These are phyloP conservation scores for Colletotrichum sp. DNA, from an alignment of 2,329 filamentous ascomycete genomes.

Conservation along the genomic window DNA sequence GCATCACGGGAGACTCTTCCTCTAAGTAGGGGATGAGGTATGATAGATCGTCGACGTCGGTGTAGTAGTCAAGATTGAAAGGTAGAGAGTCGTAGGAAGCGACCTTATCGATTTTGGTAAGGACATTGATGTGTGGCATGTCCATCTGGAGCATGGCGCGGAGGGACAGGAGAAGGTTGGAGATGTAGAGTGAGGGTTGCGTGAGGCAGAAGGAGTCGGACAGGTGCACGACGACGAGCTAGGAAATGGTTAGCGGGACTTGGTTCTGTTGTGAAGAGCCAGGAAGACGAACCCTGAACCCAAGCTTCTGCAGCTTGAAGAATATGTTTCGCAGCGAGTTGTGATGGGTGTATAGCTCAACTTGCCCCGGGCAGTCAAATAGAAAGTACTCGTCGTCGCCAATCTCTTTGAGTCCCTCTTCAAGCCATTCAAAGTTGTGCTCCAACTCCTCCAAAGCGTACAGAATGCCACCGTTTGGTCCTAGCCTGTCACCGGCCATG, in stretches of 20 bases:
- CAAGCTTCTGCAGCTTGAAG: slow-evolving; percentile 85
- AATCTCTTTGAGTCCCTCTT: slow-evolving; percentile 77
- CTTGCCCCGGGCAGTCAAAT: slow-evolving; percentile 96
- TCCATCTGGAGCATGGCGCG: slow-evolving; percentile 99
- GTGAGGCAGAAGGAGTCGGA: slow-evolving; percentile 94
- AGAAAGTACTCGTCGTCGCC: slow-evolving; percentile 85
- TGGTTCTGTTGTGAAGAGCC: not conserved
- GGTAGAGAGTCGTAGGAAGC: slow-evolving; percentile 82
- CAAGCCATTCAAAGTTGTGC: slow-evolving; percentile 91
- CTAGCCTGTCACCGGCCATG: slow-evolving; percentile 88
- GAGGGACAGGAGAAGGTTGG: slow-evolving; percentile 88
- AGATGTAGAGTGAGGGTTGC: slow-evolving; percentile 92
- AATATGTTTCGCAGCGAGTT: slow-evolving; percentile 91
- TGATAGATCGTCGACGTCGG: slow-evolving; percentile 90
- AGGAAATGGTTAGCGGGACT: not conserved
- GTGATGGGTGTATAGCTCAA: slow-evolving; percentile 97
- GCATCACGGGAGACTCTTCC: slow-evolving; percentile 73
- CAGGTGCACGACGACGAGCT: slow-evolving; percentile 93
- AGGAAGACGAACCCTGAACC: slow-evolving; percentile 77
- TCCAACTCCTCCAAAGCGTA: slow-evolving; percentile 97
- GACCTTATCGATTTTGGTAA: slow-evolving; percentile 98
- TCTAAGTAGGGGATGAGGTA: slow-evolving; percentile 84
- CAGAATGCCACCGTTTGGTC: slow-evolving; percentile 89
- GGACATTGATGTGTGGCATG: slow-evolving; percentile 91
- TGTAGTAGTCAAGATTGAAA: slow-evolving; percentile 97